These are phyloP conservation scores for Spizellomyces punctatus DNA, from an alignment of 192 early-diverging fungal species.

Conservation along the genomic window DNA sequence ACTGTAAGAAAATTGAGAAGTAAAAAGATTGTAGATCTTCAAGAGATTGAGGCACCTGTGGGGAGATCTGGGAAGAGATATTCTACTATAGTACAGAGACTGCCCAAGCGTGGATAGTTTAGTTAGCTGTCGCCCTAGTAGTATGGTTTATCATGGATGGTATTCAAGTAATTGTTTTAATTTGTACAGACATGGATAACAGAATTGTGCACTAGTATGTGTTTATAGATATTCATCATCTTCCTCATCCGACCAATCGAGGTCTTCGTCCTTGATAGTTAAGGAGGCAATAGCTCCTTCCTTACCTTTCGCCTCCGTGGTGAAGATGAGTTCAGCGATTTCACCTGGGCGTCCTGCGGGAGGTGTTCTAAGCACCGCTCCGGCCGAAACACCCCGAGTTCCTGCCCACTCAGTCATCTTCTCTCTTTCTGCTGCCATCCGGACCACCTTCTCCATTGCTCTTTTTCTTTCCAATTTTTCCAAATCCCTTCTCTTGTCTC, in stretches of 20 bases:
- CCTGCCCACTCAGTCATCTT: neutral
- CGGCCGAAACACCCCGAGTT: neutral
- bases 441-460: constrained; percentile 17
- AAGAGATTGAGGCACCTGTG: constrained; percentile 1
- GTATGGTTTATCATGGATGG: neutral
- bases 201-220: no score
- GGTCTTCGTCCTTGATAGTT: constrained; percentile 22
- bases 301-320: constrained; percentile 1
- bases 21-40: neutral
- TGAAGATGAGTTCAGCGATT: constrained; percentile 16
- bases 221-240: constrained; percentile 32
- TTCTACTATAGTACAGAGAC: neutral
- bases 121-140: neutral
- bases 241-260: constrained; percentile 34
- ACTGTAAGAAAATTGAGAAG: constrained; percentile 5
- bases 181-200: no score
- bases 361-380: neutral
- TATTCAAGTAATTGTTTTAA: neutral
- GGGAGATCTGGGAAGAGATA: constrained; percentile 2
- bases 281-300: constrained; percentile 12
- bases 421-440: neutral
- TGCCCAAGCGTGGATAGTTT: constrained; percentile 10
- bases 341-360: neutral
- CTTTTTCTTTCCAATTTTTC: constrained; percentile 5
- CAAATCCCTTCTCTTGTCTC: constrained; percentile 1